Base-by-base conservation (phyloP, 73 alveolate genomes). In the Blepharisma stoltei region DNA sequence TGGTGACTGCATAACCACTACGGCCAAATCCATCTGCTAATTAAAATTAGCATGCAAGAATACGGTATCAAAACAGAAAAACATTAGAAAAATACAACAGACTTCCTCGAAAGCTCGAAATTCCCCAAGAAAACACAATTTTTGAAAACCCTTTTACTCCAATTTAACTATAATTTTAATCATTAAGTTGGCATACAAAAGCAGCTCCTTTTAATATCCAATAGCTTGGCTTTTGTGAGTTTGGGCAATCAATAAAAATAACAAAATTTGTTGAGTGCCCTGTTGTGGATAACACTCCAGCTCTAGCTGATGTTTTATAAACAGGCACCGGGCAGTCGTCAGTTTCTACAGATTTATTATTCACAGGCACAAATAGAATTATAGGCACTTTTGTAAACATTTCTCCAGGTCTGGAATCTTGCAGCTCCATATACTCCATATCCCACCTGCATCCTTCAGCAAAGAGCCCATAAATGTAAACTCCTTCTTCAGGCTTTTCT, bases 191-290 rank as follows among this genome's bases (percentile, higher is more conserved):
- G 54, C 96, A 86, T 83, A 96, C 88, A 87, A 94, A 76, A 20
- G 99, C 99, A n/a, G 96, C 96, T 6, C 99, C 98, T 76, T 95
- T 91, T 75, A 92, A 86, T 27, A 91, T 85, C 99, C 99, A 96
- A 48, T 90, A 91, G 77, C 92, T 80, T 54, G 95, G 98, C 4
- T 88, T 76, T 68, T 80, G 77, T 70, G 80, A 87, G 37, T 94
- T 20, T 4, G 93, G 92, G 53, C 87, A 82, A 81, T 94, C 98
- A 50, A 96, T 92, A 48, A 80, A 92, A 87, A 93, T 83, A 23
- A 95, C 98, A 82, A 95, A 95, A 91, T 95, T 95, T 18, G 98
- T 95, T 44, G 98, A 90, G 80, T 92, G 99, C 27, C 92, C 99
- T 11, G 99, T 96, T 6, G 99, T 93, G 55, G 95, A 81, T 44